Conservation (phyloP, 306 rosid genomes). For the Cicer bijugum region DNA sequence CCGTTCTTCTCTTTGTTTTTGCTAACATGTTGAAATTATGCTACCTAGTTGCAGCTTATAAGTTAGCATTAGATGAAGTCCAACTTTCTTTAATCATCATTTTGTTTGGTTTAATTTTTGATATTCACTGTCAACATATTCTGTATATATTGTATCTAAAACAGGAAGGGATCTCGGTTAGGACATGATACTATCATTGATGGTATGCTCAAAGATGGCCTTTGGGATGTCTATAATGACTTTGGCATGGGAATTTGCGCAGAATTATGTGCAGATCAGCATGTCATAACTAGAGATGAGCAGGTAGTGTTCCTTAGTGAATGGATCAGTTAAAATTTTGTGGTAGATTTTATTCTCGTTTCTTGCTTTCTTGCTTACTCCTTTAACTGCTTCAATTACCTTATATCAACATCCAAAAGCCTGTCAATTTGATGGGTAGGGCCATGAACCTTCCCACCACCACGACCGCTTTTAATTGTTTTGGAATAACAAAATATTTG, state of each 20-base stretch:
- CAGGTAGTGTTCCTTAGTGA: constrained; percentile 62
- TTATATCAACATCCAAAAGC: background rate
- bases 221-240: constrained; percentile 96
- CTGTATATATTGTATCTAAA: constrained; percentile 36
- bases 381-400: constrained; percentile 21
- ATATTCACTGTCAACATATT: constrained; percentile 15
- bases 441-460: background rate
- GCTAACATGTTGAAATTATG: constrained; percentile 12
- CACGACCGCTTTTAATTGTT: background rate
- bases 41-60: constrained; percentile 13
- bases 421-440: background rate
- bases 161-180: constrained; percentile 84
- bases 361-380: constrained; percentile 9
- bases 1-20: constrained; percentile 14
- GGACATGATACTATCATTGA: constrained; percentile 88
- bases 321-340: constrained; percentile 30
- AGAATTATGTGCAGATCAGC: constrained; percentile 78
- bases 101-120: constrained; percentile 27
- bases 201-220: constrained; percentile 94
- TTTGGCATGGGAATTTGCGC: constrained; percentile 88
- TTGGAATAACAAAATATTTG: constrained; percentile 11
- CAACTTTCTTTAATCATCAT: background rate
- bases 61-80: constrained; percentile 32
- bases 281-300: constrained; percentile 73
- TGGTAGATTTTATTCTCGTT: background rate